Evolutionary conservation across 1,139 yeast genomes (phyloP), one percentile per base, ranked within the genome.

Genomic region (Saccharomycopsis crataegensis): DNA sequence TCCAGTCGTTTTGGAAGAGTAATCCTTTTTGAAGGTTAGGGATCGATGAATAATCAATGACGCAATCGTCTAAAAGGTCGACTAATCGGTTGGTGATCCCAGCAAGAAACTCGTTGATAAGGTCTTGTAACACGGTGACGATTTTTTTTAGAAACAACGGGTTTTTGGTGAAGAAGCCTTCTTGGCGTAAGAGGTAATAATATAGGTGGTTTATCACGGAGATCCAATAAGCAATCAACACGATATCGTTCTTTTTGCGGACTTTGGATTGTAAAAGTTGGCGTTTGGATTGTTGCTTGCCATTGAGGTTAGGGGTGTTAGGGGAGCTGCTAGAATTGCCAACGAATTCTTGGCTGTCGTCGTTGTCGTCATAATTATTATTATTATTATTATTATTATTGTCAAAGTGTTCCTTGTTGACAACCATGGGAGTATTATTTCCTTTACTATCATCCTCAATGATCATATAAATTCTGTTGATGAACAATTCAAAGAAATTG

Each of bases 1-100:
- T 83, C 93, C 93, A 85, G 62, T 85, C 89, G 59, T 78, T 82
- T 53, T 83, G 86, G 64, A 83, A 86, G 43, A 82, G 66, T 1
- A 75, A 75, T 33, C 50, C 64, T 54, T 76, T 79, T 51, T 80
- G 74, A 14, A 82, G 79, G 60, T 83, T 90, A 1, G 84, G 84
- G 54, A 85, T 78, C 55, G 79, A 82, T 11, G 83, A 78, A 64
- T 79, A 84, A 58, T 83, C 75, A 51, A 86, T 69, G 51, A 86
- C 64, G 61, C 93, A 83, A 16, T 79, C 79, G 58, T 83, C 88
- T 5, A 83, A 70, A 54, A 84, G 65, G 3, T 72, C 66, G 50
- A 75, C 77, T 43, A 86, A 70, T 60, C 87, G 75, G 9, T 81
- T 74, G 63, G 83, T 83, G 45, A 85, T 76, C 1, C 88, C 79